Conservation (phyloP, 176 grass and related monocot genomes). For the Saccharum spontaneum region DNA sequence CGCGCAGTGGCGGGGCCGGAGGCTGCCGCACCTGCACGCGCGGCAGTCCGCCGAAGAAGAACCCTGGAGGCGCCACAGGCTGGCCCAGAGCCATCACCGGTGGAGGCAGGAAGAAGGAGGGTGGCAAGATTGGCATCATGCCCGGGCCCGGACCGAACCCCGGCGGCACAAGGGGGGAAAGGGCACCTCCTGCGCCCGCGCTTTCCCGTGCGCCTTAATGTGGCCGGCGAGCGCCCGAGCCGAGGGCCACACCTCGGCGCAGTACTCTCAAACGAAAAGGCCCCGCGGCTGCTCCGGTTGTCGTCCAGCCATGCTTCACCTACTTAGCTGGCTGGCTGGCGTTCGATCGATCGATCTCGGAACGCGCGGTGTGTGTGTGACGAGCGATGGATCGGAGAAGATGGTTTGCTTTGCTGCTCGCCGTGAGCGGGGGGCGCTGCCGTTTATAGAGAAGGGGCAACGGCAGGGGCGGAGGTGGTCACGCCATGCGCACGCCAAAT, state of each 20-base stretch:
- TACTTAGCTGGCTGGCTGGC: background rate
- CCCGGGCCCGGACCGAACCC: background rate
- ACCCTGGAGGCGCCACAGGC: background rate
- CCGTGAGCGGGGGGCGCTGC: background rate
- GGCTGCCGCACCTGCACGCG: background rate
- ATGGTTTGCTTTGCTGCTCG: background rate
- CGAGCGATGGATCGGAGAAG: background rate
- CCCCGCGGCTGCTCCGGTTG: background rate
- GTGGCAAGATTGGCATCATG: background rate
- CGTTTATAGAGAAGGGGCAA: background rate
- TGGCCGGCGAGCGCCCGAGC: background rate
- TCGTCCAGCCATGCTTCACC: background rate
- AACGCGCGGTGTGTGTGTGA: background rate
- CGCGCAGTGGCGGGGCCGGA: background rate
- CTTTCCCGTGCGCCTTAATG: background rate
- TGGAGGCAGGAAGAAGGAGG: background rate
- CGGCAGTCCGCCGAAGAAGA: background rate
- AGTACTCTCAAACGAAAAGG: background rate
- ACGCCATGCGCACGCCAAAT: background rate
- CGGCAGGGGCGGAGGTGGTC: background rate
- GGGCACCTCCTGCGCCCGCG: background rate
- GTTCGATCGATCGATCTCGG: background rate
- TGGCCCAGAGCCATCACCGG: background rate
- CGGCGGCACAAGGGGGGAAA: background rate
- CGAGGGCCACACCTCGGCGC: background rate